Base-by-base conservation (phyloP, 257 asterid genomes). In the Solanum bulbocastanum region DNA sequence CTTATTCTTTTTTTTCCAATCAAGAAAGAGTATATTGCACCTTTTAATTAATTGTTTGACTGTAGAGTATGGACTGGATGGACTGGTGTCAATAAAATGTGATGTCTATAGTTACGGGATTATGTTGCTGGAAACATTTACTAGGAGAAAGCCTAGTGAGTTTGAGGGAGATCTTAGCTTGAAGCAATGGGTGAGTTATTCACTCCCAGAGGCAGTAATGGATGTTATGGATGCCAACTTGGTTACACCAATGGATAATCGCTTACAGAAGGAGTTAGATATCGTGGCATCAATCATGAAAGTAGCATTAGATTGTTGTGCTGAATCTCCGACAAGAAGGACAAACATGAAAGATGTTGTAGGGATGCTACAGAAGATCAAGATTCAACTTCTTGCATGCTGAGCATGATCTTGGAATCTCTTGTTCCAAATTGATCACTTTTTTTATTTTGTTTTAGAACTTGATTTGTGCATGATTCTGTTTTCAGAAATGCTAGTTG, bases 371-470 rank as follows among this genome's bases (percentile, higher is more conserved):
- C 33, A n/a, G 33, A 65, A 65, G 32, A 65, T 65, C 33, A 65
- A 2, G 72, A n/a, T 65, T 65, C 72, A 65, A 65, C 72, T 65
- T 65, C 71, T 62, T 10, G 72, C 72, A n/a, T 5, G 33, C 5
- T 65, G 72, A 65, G 33, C 32, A 62, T 62, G 15, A 9, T 23
- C 15, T 4, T 3, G 0, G 71, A 4, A 23, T 62, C 15, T 62
- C 14, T 62, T 10, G 1, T 23, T 62, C 3, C 8, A 0, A 62
- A 62, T 60, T 1, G 0, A 10, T 60, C 1, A 2, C 25, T 60
- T 13, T 4, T 13, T 46, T 0, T 4, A 2, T 46, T 46, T 10
- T 35, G 37, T 35, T 35, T 35, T 35, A 35, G 37, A 6, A 35
- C 37, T 35, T 35, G 37, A 35, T 35, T 35, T 35, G 37, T 35